Evolutionary conservation across 1,139 yeast species (phyloP).

Genomic region (Zygosaccharomyces sapae): DNA sequence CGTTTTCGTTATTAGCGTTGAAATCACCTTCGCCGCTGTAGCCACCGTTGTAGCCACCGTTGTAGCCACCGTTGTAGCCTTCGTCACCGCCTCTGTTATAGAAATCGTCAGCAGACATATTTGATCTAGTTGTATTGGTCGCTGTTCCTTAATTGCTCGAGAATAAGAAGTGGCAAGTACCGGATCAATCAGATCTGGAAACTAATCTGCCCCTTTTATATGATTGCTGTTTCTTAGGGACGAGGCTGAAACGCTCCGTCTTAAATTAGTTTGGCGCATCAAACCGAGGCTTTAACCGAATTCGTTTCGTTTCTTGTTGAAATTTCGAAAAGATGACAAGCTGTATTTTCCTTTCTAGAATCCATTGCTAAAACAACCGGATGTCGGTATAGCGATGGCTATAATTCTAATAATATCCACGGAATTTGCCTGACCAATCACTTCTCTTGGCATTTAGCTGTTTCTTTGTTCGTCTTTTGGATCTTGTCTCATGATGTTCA

Average conservation of each 20-base stretch:
- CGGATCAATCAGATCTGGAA: not conserved
- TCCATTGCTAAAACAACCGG: too few relatives aligned
- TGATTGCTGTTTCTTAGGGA: not conserved
- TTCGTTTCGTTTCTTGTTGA: not conserved
- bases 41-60: conserved; percentile 30
- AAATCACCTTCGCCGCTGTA: conserved; percentile 9
- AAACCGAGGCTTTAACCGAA: not conserved
- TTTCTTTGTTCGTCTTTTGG: too few relatives aligned
- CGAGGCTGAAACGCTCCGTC: conserved; percentile 1
- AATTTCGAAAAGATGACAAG: too few relatives aligned
- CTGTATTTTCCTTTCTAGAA: too few relatives aligned
- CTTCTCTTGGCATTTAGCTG: too few relatives aligned
- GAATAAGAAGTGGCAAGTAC: not conserved
- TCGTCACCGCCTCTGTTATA: conserved; percentile 45
- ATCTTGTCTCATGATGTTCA: too few relatives aligned
- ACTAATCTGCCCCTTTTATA: conserved; percentile 1
- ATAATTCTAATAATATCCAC: too few relatives aligned
- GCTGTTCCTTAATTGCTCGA: not conserved
- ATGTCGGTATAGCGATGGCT: too few relatives aligned
- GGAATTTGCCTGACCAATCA: too few relatives aligned
- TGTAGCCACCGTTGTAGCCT: conserved; percentile 31
- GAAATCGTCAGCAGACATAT: conserved; percentile 62
- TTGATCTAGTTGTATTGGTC: not conserved
- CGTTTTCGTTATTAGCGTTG: conserved; percentile 15
- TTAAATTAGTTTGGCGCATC: not conserved